Base-by-base conservation (phyloP, 108 stramenopile species). In the Cyclostephanos invisitatus region DNA sequence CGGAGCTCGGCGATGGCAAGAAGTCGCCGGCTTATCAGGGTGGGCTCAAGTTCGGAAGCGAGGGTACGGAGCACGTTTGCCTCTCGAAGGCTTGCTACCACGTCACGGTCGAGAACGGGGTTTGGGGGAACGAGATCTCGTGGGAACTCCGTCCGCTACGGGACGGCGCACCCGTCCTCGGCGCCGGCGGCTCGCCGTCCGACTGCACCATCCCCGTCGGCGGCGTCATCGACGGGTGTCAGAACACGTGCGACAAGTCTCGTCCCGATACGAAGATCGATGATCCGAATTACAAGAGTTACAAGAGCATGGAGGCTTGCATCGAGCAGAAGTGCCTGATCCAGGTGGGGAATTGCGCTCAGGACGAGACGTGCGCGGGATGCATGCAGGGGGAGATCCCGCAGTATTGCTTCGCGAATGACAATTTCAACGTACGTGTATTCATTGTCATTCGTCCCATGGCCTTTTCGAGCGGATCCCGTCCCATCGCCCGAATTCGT, bases 91-190 rank as follows among this genome's bases (percentile, higher is more conserved):
- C 77, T 17, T 96, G 96, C 75, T 94, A 93, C 68, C 80, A 78
- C 40, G 87, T 90, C n/a, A 55, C 74, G 21, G 82, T 91, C 17
- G 29, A 72, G 28, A 89, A 88, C 54, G 96, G 96, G 9, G 71
- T 81, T 6, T 96, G 96, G 96, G 91, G 96, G 18, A 91, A 94
- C 59, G 96, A 96, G 82, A 86, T 93, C 1, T 87, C 86, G 8
- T 96, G 96, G 96, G 93, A 96, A 70, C 46, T 94, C 25, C 78
- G 84, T 25, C 84, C 89, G 14, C 44, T 85, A 37, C 47, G 65
- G 15, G 83, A 83, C 24, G 92, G 92, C 22, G 65, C 84, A 17
- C 82, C 83, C 11, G 58, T 68, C 53, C 62, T 92, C 61, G 90
- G 90, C 3, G 85, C 69, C 9, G 91, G 90, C 17, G 93, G 93